phyloP scores from a whole-genome alignment of 768 basidiomycete species.

The Leccinum uliginosum region DNA sequence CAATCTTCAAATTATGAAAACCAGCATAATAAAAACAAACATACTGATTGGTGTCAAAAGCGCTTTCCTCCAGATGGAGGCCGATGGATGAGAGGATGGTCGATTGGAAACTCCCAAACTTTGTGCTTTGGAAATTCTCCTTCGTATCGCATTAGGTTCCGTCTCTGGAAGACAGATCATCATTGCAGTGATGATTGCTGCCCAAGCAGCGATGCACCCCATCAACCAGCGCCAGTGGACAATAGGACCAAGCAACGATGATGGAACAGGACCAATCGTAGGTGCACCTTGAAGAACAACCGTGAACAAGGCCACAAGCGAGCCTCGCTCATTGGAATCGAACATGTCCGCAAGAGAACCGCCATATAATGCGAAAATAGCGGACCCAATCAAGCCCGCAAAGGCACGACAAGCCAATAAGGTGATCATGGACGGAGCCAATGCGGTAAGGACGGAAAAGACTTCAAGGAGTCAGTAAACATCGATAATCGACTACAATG shows the following conservation, averaged over 20 bases:
- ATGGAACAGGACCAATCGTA: constrained; percentile 26
- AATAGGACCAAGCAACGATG: constrained; percentile 17
- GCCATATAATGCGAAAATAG: constrained; percentile 21
- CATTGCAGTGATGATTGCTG: constrained; percentile 12
- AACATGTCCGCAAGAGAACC: constrained; percentile 25
- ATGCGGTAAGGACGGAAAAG: constrained; percentile 16
- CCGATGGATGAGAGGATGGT: background rate
- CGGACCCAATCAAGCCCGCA: constrained; percentile 20
- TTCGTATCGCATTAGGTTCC: constrained; percentile 15
- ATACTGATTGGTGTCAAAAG: constrained; percentile 17
- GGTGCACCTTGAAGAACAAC: constrained; percentile 25
- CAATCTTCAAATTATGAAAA: background rate
- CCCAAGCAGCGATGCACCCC: constrained; percentile 19
- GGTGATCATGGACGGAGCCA: constrained; percentile 16
- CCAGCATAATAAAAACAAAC: background rate
- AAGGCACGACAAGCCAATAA: constrained; percentile 19
- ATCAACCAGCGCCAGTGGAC: constrained; percentile 23
- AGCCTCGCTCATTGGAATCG: constrained; percentile 18
- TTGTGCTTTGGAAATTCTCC: constrained; percentile 9
- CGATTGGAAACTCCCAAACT: background rate
- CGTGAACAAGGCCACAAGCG: constrained; percentile 23
- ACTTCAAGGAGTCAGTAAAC: constrained; percentile 8
- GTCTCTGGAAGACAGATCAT: constrained; percentile 21
- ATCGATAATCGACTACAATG: background rate
- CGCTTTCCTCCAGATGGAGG: constrained; percentile 11